phyloP scores from a whole-genome alignment of 169 alveolate species.

The Plasmodium gonderi region DNA sequence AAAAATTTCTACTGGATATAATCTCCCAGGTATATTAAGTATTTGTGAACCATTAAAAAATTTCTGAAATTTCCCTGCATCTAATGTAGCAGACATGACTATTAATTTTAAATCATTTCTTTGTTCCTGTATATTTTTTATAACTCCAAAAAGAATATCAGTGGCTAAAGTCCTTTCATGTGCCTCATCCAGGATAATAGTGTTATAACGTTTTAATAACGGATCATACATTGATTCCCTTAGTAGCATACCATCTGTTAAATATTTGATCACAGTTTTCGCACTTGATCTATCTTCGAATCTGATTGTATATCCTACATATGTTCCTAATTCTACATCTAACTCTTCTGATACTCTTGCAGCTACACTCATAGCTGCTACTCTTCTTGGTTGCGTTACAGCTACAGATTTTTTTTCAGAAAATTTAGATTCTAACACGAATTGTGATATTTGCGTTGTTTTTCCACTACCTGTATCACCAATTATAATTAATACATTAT shows the following conservation, averaged over 20 bases:
- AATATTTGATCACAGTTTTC: slow-evolving; percentile 94
- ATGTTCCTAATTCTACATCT: slow-evolving; percentile 95
- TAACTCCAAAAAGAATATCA: slow-evolving; percentile 96
- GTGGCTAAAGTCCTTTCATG: slow-evolving; percentile 99
- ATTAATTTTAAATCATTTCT: slow-evolving; percentile 94
- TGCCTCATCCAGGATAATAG: slow-evolving; percentile 98
- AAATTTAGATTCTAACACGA: slow-evolving; percentile 90
- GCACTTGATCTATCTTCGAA: slow-evolving; percentile 95
- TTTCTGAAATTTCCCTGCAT: slow-evolving; percentile 95
- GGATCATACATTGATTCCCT: slow-evolving; percentile 97
- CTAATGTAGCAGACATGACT: slow-evolving; percentile 98
- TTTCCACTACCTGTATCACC: slow-evolving; percentile 99
- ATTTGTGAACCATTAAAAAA: slow-evolving; percentile 97
- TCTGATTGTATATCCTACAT: slow-evolving; percentile 98
- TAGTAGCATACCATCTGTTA: slow-evolving; percentile 99
- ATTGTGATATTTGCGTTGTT: slow-evolving; percentile 98
- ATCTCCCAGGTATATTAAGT: slow-evolving; percentile 97
- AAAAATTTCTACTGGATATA: slow-evolving; percentile 97
- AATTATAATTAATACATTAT: slow-evolving; percentile 84
- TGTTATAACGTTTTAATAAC: slow-evolving; percentile 90
- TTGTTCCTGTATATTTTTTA: slow-evolving; percentile 92
- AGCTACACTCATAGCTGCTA: slow-evolving; percentile 99
- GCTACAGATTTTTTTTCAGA: slow-evolving; percentile 92
- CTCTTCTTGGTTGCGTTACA: slow-evolving; percentile 99
- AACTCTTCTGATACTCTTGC: slow-evolving; percentile 98